A percentile compares a stretch with the other conserved stretches of the same genome.
Evolutionary conservation across 176 grass and related monocot species (phyloP).

Genomic region (Phoenix roebelenii): DNA sequence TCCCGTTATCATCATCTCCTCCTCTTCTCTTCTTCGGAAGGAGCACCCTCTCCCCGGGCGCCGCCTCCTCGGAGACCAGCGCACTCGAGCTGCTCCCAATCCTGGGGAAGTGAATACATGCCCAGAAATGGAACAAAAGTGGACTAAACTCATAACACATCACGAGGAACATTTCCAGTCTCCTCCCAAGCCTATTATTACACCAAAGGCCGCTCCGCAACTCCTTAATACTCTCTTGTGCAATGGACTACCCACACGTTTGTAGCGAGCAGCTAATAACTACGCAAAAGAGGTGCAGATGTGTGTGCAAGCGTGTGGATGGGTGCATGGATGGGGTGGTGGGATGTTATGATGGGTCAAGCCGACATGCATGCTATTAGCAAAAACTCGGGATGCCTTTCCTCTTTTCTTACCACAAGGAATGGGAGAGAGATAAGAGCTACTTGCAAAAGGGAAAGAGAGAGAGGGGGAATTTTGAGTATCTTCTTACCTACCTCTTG

Average conservation of each 20-base stretch:
- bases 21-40: neutral
- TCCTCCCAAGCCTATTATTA: no score
- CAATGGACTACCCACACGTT: no score
- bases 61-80: constrained; percentile 3
- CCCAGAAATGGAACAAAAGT: neutral
- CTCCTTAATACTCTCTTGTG: no score
- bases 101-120: neutral
- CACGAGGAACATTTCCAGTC: no score
- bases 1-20: no score
- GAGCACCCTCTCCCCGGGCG: neutral
- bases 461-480: no score
- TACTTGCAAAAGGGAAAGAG: neutral
- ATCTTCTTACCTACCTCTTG: constrained; percentile 35
- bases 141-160: neutral
- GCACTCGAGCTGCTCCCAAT: constrained; percentile 2
- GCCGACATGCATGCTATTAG: constrained; percentile 4
- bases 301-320: neutral
- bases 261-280: no score
- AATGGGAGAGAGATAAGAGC: constrained; percentile 12
- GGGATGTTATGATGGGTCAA: constrained; percentile 16
- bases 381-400: constrained; percentile 2
- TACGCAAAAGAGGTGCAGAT: neutral
- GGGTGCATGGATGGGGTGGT: constrained; percentile 2
- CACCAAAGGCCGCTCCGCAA: no score
- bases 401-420: neutral